These are phyloP conservation scores for Gossypium bickii DNA, from an alignment of 345 rosid genomes.

Conservation along the genomic window DNA sequence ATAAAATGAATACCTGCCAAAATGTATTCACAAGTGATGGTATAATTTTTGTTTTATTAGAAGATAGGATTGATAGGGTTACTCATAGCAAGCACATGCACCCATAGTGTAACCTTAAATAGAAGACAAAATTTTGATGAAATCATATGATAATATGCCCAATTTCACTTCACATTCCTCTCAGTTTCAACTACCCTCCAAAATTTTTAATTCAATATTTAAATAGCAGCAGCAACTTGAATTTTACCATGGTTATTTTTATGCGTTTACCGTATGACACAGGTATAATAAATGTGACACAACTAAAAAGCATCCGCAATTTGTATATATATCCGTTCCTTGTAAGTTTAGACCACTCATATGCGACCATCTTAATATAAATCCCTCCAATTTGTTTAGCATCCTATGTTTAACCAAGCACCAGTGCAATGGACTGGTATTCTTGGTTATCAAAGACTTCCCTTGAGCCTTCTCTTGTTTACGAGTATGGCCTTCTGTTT, in stretches of 20 bases:
- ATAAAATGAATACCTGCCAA: not conserved
- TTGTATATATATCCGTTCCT: not conserved
- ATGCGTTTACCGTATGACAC: no score
- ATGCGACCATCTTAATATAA: not conserved
- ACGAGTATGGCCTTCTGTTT: constrained; percentile 60
- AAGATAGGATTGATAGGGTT: not conserved
- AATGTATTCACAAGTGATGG: not conserved
- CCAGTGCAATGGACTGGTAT: constrained; percentile 70
- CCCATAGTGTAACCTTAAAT: not conserved
- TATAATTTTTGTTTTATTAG: not conserved
- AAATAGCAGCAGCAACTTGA: no score
- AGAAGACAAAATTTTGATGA: constrained; percentile 4
- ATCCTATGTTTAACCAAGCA: not conserved
- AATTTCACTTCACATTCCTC: constrained; percentile 21
- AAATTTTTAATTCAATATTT: not conserved
- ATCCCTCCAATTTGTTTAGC: not conserved
- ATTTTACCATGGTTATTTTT: no score
- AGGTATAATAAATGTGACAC: no score
- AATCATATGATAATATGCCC: not conserved
- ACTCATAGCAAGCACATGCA: not conserved
- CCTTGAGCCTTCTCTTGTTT: constrained; percentile 57
- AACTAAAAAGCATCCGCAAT: no score
- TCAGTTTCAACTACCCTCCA: constrained; percentile 41
- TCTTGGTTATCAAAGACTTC: constrained; percentile 64
- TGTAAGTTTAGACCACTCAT: not conserved